Conservation (phyloP, 1,139 yeast genomes). For the Blastobotrys apis region DNA sequence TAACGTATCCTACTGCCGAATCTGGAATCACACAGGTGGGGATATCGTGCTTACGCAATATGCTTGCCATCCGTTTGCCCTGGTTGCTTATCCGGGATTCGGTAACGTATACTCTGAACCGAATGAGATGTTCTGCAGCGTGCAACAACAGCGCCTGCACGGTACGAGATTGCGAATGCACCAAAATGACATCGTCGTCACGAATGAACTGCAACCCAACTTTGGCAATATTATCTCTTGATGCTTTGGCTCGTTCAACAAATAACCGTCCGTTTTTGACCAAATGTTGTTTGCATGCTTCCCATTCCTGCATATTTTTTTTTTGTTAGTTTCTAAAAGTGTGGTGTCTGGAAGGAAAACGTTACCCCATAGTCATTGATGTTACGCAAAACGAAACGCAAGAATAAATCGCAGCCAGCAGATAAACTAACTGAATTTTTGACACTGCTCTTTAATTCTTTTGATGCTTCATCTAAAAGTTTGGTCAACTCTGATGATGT, state of each 20-base stretch:
- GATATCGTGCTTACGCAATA: slow-evolving; percentile 70
- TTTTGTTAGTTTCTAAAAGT: too few species aligned
- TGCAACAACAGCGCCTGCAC: slow-evolving; percentile 69
- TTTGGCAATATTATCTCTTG: slow-evolving; percentile 82
- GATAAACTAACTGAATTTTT: slow-evolving; percentile 87
- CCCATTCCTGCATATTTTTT: slow-evolving; percentile 72
- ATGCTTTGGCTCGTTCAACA: slow-evolving; percentile 85
- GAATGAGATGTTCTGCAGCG: slow-evolving; percentile 68
- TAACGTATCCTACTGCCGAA: slow-evolving; percentile 88
- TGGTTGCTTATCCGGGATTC: slow-evolving; percentile 86
- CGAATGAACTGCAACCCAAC: slow-evolving; percentile 84
- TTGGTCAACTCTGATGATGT: slow-evolving; percentile 92
- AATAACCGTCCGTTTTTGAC: slow-evolving; percentile 93
- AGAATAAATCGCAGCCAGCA: slow-evolving; percentile 97
- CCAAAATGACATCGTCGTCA: slow-evolving; percentile 85
- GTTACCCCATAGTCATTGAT: slow-evolving; percentile 67
- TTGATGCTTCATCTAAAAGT: slow-evolving; percentile 70
- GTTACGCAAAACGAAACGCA: slow-evolving; percentile 86
- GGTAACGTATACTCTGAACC: slow-evolving; percentile 88
- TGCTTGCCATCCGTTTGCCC: slow-evolving; percentile 71
- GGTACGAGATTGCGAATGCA: slow-evolving; percentile 91
- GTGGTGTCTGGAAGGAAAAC: too few species aligned
- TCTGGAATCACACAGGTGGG: slow-evolving; percentile 90
- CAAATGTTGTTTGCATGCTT: slow-evolving; percentile 80
- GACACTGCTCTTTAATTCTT: slow-evolving; percentile 68